A percentile compares a stretch with the other conserved stretches of the same genome.
These are phyloP conservation scores for Mycothermus thermophilus DNA, from an alignment of 495 filamentous ascomycete species.

Conservation along the genomic window DNA sequence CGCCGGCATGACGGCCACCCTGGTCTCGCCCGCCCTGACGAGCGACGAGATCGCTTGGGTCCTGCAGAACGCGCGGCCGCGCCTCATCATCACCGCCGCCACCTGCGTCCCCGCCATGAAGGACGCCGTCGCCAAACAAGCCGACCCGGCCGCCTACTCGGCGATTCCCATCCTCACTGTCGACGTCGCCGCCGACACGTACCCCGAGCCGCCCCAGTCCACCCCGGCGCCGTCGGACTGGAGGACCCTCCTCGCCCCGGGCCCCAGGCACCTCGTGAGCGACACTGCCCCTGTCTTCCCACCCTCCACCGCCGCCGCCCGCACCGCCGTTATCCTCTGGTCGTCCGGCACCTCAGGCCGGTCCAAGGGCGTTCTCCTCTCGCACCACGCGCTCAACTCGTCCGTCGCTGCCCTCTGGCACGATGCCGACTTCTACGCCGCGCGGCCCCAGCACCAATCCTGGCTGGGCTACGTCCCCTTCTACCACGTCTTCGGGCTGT, in stretches of 20 bases:
- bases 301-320: conserved; percentile 1
- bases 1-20: conserved; percentile 19
- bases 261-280: neutral
- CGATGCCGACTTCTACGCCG: conserved; percentile 21
- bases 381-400: conserved; percentile 38
- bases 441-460: conserved; percentile 36
- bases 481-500: conserved; percentile 24
- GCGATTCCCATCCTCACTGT: conserved; percentile 18
- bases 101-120: conserved; percentile 18
- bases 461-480: conserved; percentile 31
- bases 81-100: conserved; percentile 19
- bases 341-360: conserved; percentile 73
- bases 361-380: conserved; percentile 69
- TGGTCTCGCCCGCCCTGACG: conserved; percentile 22
- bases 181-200: conserved; percentile 11
- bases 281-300: conserved; percentile 1
- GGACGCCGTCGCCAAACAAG: conserved; percentile 12
- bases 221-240: conserved; percentile 5
- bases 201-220: conserved; percentile 10
- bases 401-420: conserved; percentile 17
- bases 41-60: conserved; percentile 23
- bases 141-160: conserved; percentile 7
- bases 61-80: conserved; percentile 19
- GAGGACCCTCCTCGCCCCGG: conserved; percentile 9
- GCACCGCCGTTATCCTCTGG: conserved; percentile 51